Evolutionary conservation across 129 eudicot species (phyloP).

Genomic region (Flaveria trinervia): DNA sequence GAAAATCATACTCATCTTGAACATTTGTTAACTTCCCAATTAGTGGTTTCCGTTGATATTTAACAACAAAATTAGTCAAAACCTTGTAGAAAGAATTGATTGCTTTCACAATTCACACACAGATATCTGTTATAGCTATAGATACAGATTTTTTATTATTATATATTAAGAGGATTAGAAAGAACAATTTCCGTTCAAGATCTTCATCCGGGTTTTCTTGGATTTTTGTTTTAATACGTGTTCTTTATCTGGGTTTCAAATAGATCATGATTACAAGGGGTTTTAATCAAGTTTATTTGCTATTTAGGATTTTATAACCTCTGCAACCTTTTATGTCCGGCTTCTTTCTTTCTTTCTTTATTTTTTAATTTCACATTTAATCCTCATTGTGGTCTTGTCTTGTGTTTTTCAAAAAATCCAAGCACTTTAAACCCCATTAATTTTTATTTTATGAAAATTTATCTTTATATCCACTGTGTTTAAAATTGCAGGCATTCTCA

Average conservation of each 20-base stretch:
- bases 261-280: slow-evolving; percentile 20
- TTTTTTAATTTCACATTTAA: slow-evolving; percentile 28
- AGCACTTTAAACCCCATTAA: slow-evolving; percentile 27
- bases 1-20: not conserved
- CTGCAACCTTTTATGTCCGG: slow-evolving; percentile 40
- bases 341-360: slow-evolving; percentile 25
- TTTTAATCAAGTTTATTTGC: slow-evolving; percentile 21
- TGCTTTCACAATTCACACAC: not conserved
- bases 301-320: slow-evolving; percentile 28
- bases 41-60: not conserved
- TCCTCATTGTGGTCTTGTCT: slow-evolving; percentile 42
- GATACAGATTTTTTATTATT: not conserved
- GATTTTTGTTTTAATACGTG: not conserved
- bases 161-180: not conserved
- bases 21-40: slow-evolving; percentile 13
- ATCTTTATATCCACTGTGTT: not conserved
- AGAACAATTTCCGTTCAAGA: not conserved
- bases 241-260: slow-evolving; percentile 18
- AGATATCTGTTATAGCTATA: not conserved
- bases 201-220: slow-evolving; percentile 7
- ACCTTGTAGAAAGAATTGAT: not conserved
- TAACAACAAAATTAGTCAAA: slow-evolving; percentile 2
- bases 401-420: slow-evolving; percentile 37
- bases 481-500: not conserved
- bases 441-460: not conserved